Evolutionary conservation across 2,329 filamentous ascomycete genomes (phyloP).

Genomic region (Botryotinia calthae): DNA sequence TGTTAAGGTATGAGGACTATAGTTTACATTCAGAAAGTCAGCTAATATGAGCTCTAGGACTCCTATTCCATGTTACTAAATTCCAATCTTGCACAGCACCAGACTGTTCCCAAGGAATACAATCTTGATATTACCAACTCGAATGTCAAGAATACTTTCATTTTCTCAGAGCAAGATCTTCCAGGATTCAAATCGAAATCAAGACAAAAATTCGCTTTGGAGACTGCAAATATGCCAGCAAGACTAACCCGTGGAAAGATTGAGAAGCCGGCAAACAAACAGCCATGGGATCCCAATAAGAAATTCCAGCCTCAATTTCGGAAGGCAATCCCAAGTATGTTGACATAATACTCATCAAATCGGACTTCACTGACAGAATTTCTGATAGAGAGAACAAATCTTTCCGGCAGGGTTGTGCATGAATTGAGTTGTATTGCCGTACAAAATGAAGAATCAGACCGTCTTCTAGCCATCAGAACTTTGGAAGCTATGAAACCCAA

Average conservation of each 20-base stretch:
- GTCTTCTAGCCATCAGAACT: slow-evolving; percentile 57
- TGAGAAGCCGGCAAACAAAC: slow-evolving; percentile 47
- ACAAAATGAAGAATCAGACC: slow-evolving; percentile 66
- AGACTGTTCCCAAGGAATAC: slow-evolving; percentile 83
- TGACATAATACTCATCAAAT: slow-evolving; percentile 26
- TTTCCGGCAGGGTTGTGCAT: slow-evolving; percentile 70
- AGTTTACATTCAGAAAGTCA: neutral
- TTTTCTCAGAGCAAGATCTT: slow-evolving; percentile 92
- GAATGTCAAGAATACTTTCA: slow-evolving; percentile 77
- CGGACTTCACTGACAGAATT: slow-evolving; percentile 37
- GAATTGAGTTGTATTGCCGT: slow-evolving; percentile 74
- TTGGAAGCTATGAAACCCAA: slow-evolving; percentile 60
- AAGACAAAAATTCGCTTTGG: slow-evolving; percentile 53
- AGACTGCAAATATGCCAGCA: slow-evolving; percentile 57
- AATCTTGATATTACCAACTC: slow-evolving; percentile 67
- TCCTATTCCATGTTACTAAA: slow-evolving; percentile 66
- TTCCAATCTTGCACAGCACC: slow-evolving; percentile 63
- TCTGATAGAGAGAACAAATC: slow-evolving; percentile 65
- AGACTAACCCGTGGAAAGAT: slow-evolving; percentile 47
- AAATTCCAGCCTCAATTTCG: slow-evolving; percentile 62
- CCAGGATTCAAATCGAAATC: slow-evolving; percentile 68
- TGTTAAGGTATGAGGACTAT: slow-evolving; percentile 40
- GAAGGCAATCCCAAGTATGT: slow-evolving; percentile 69
- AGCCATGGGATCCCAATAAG: slow-evolving; percentile 47
- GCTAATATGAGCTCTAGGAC: slow-evolving; percentile 38